Evolutionary conservation across 116 monocot species (phyloP), one percentile per base, ranked within the genome.

Genomic region (Zostera marina): DNA sequence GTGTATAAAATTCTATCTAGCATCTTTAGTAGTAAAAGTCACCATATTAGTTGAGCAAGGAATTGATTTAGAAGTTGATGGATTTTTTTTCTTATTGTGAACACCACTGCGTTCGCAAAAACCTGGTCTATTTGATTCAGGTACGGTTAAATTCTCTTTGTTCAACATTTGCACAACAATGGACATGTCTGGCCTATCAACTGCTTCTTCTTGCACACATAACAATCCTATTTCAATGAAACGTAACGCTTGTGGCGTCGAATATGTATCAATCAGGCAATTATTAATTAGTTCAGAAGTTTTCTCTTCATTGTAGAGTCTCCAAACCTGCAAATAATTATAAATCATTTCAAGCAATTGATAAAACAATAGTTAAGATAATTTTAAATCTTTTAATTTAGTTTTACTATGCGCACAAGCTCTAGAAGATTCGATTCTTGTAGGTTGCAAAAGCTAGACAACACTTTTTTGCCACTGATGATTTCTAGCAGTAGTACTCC

Each of bases 171-270:
- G 7, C 10, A 66, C 41, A 5, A 55, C 58, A 8, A 46, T 13
- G 16, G 24, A 23, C 57, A 66, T 66, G 0, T 12, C 38, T 0
- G 47, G 66, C 19, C 66, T 66, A 26, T 47, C 55, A 3, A 32
- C 11, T 2, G 65, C 43, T 16, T 11, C n/a, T n/a, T 55, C 54
- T 44, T 65, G 65, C 21, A 65, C 55, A 22, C 65, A 65, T 9
- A 65, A 43, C 13, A 65, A 56, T 21, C 44, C 65, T 21, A 56
- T 25, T 10, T 56, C 12, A 15, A 65, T 56, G 22, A 11, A 65
- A 22, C 58, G 22, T 9, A 58, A 7, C 5, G 21, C 58, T 24
- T 66, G 26, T 2, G 17, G 10, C 22, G n/a, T 25, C 2, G 45
- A n/a, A 48, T 0, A 24, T 25, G 56, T 32, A 9, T n/a, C 7